Evolutionary conservation across 192 early-diverging fungal species (phyloP).

Genomic region (Linnemannia exigua): DNA sequence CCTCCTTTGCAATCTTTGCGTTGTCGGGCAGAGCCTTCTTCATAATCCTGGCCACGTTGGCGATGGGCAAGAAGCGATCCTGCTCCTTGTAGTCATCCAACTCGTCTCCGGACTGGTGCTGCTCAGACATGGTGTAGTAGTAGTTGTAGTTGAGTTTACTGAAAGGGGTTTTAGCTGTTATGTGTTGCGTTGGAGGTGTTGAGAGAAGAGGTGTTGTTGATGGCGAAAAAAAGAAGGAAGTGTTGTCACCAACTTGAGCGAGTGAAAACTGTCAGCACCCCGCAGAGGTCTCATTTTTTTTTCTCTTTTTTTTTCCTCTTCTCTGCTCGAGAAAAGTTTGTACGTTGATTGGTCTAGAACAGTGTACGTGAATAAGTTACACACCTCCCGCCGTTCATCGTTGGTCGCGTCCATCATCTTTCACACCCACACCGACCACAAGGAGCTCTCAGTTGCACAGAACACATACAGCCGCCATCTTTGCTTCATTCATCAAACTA

Average conservation of each 20-base stretch:
- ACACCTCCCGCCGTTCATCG: not conserved
- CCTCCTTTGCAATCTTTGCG: conserved; percentile 98
- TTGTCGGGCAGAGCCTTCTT: conserved; percentile 97
- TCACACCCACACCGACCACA: not conserved
- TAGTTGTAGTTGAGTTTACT: not conserved
- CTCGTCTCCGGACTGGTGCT: conserved; percentile 71
- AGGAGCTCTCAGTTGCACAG: not conserved
- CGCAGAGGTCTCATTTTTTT: not conserved
- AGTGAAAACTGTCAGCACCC: not conserved
- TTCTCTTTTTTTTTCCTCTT: not conserved
- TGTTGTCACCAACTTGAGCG: not conserved
- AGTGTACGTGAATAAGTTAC: not conserved
- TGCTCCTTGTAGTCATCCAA: conserved; percentile 91
- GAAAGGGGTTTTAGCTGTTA: not conserved
- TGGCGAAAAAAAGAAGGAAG: conserved; percentile 11
- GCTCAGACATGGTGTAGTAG: conserved; percentile 57
- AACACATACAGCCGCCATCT: conserved; percentile 2
- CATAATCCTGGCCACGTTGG: conserved; percentile 98
- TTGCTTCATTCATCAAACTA: not conserved
- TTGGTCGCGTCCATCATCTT: not conserved
- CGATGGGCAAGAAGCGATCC: conserved; percentile 96
- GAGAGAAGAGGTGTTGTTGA: not conserved
- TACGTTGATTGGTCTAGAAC: not conserved
- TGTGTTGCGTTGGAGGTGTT: not conserved
- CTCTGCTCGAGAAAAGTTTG: not conserved